Evolutionary conservation across 139 green algal genomes (phyloP), one percentile per base, ranked within the genome.

Genomic region (Pedinophyceae sp.): DNA sequence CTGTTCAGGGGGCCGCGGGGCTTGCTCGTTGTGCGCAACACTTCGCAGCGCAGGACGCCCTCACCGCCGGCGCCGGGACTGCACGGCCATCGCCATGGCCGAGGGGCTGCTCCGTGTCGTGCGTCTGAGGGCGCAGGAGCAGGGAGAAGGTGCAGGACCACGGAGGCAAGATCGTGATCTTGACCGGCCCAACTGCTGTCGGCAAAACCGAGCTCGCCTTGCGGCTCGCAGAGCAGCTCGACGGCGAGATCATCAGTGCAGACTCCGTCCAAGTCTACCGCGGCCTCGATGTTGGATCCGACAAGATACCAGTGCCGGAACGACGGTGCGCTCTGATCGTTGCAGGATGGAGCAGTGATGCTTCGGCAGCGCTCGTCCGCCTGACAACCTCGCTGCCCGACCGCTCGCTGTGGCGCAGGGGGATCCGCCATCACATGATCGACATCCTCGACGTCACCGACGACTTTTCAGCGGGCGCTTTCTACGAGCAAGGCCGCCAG

Each of bases 211-310:
- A 65, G 3, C 64, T 88, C 0, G 79, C 73, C 2, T 71, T 97
- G 29, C 46, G 48, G 24, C 65, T 97, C 26, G 89, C 89, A 1
- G 23, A 82, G 66, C 30, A 20, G 1, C 59, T 97, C 2, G 57
- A 66, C n/a, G 88, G 83, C 5, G 89, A 97, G 47, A 81, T 97
- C 29, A 85, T 97, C 54, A 90, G 76, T 51, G 89, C 89, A 3
- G 89, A 97, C 65, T 93, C 81, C 0, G 89, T 95, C 34, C 84
- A 94, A 69, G 85, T 97, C 3, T 97, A 95, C 65, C 54, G 50
- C 10, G 71, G 73, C 0, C 65, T 97, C 34, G 83, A 97, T 60
- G 68, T 97, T 20, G 88, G 88, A 2, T 90, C 81, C 1, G 87
- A 90, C 54, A 97, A 97, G 72, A 71, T 83, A 7, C 23, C 60